phyloP scores from a whole-genome alignment of 2,329 filamentous ascomycete species.

The Aspergillus brunneoviolaceus region DNA sequence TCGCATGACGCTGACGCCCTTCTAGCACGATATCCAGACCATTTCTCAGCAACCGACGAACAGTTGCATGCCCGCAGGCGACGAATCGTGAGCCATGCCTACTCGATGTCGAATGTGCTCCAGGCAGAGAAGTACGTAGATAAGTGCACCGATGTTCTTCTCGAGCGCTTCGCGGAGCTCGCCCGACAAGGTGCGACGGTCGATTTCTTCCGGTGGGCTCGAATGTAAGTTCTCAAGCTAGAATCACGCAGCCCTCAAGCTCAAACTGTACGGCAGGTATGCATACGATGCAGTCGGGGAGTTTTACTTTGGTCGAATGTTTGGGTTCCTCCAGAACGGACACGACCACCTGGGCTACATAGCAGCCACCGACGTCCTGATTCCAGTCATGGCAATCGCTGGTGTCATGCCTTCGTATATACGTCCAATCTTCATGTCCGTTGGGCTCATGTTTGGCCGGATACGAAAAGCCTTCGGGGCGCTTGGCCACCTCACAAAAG shows the following conservation, averaged over 20 bases:
- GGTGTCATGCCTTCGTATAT: conserved; percentile 31
- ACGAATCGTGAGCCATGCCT: conserved; percentile 25
- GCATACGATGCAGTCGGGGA: conserved; percentile 47
- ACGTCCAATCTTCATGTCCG: conserved; percentile 28
- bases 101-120: conserved; percentile 27
- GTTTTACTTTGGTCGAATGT: conserved; percentile 42
- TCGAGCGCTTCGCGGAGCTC: conserved; percentile 19
- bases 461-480: conserved; percentile 27
- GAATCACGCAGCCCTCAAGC: neutral
- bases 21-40: conserved; percentile 22
- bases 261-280: conserved; percentile 27
- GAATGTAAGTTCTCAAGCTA: conserved; percentile 19
- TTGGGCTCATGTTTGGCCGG: conserved; percentile 23
- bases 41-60: conserved; percentile 25
- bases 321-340: conserved; percentile 44
- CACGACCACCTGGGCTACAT: conserved; percentile 43
- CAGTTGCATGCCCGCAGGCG: conserved; percentile 26
- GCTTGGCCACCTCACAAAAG: conserved; percentile 25
- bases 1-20: neutral
- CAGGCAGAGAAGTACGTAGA: conserved; percentile 30
- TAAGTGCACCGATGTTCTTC: conserved; percentile 21
- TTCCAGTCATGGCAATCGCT: conserved; percentile 32
- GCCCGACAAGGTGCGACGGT: conserved; percentile 15
- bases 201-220: conserved; percentile 27
- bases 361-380: conserved; percentile 35